Percentiles rank a stretch among this genome's conserved stretches.
Conservation (phyloP, 1,284 basidiomycete genomes). For the Porodaedalea pini region DNA sequence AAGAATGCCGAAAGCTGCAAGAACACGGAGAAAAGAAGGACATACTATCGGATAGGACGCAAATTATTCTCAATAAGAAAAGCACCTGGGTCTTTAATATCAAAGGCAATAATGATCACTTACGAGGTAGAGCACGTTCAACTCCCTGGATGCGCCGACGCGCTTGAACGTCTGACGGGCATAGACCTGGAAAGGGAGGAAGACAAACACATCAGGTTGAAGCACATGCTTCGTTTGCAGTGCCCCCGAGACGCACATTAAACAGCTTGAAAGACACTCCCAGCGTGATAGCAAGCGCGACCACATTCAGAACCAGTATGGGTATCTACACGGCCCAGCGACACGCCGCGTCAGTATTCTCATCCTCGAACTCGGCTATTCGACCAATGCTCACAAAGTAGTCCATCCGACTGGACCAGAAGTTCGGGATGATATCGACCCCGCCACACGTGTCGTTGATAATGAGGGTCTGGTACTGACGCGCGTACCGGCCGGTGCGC, state of each 20-base stretch:
- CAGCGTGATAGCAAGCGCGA: not conserved
- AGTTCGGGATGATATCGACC: constrained; percentile 17
- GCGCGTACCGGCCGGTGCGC: constrained; percentile 11
- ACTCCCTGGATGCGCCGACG: constrained; percentile 23
- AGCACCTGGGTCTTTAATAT: too few relatives aligned
- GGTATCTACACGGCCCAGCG: constrained; percentile 16
- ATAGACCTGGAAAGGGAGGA: constrained; percentile 18
- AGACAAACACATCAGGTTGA: too few relatives aligned
- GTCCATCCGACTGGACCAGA: constrained; percentile 14
- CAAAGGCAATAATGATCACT: not conserved
- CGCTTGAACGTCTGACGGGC: constrained; percentile 25
- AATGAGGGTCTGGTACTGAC: constrained; percentile 13
- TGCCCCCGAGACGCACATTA: constrained; percentile 9
- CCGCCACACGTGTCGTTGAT: constrained; percentile 20
- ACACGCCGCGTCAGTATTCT: too few relatives aligned
- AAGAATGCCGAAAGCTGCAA: constrained; percentile 28
- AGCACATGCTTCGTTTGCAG: not conserved
- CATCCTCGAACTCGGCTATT: too few relatives aligned
- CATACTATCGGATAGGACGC: constrained; percentile 15
- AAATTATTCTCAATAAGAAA: not conserved
- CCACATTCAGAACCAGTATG: constrained; percentile 13
- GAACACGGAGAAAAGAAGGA: constrained; percentile 25
- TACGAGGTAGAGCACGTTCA: constrained; percentile 21
- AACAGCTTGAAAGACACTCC: constrained; percentile 16
- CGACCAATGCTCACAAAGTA: constrained; percentile 17